Base-by-base conservation (phyloP, 345 rosid genomes). In the Capsella bursapastoris region DNA sequence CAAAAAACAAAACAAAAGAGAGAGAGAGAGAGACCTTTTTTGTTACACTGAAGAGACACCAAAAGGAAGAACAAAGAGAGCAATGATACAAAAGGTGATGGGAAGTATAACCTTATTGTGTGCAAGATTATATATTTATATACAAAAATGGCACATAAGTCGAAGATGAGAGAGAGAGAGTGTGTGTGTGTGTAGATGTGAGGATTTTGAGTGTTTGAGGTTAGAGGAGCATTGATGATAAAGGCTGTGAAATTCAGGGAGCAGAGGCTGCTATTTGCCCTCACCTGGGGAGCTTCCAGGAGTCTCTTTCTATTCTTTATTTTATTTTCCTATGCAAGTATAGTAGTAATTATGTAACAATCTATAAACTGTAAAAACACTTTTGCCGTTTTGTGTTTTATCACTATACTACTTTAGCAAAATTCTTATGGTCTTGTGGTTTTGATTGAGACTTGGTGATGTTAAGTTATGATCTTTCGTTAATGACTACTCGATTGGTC, bases 141-240 rank as follows among this genome's bases (percentile, higher is more conserved):
- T 71, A 32, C 63, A 65, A 71, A 68, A 65, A 48, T 32, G 67
- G 62, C 72, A 50, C 72, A 64, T 22, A 8, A 37, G 12, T 29
- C 72, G 67, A 66, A 16, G 67, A 53, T 22, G 12, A 13, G 12
- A 13, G 12, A 51, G 77, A 37, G 52, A 65, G 40, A 64, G 32
- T 38, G 48, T 16, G 56, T 60, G 49, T 50, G 32, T 37, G 35
- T 53, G 48, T 16, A 71, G 80, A 12, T 47, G 76, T 9, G 62
- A 57, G 41, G 62, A 57, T 77, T 78, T 78, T 78, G 81, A 78
- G 81, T 72, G 73, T 72, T 78, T 72, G 81, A 72, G 77, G 81
- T 78, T 59, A 71, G 66, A 71, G 32, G 77, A 53, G 81, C 73
- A 78, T 78, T 72, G 64, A 72, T 78, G 72, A 78, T 66, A 71